Evolutionary conservation across 192 early-diverging fungal species (phyloP).

Genomic region (Coemansia sp.): DNA sequence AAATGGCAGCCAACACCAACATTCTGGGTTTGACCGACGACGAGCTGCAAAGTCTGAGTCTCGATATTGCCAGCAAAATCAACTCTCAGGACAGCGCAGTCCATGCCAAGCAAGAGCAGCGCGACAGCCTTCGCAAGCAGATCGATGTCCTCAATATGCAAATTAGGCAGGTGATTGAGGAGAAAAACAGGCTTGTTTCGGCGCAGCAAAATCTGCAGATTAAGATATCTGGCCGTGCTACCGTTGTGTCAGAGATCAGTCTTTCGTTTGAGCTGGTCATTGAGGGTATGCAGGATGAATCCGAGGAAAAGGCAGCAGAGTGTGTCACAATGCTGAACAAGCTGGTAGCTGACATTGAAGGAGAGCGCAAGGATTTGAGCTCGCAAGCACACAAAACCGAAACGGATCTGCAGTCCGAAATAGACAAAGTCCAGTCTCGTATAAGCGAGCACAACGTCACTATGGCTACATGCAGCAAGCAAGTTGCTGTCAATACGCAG

Average conservation of each 20-base stretch:
- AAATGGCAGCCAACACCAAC: conserved; percentile 49
- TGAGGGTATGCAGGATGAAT: conserved; percentile 8
- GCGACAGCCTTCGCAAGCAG: conserved; percentile 19
- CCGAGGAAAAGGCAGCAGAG: conserved; percentile 18
- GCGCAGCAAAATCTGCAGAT: conserved; percentile 38
- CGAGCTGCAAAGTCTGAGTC: conserved; percentile 61
- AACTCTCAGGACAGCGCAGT: conserved; percentile 43
- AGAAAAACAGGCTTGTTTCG: conserved; percentile 23
- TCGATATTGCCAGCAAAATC: conserved; percentile 36
- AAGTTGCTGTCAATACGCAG: conserved; percentile 13
- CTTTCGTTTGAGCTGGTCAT: conserved; percentile 1
- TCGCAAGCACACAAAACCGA: conserved; percentile 16
- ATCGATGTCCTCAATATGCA: not conserved
- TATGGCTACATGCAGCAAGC: conserved; percentile 21
- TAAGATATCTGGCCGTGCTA: conserved; percentile 23
- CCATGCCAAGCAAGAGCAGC: conserved; percentile 22
- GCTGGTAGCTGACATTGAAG: conserved; percentile 52
- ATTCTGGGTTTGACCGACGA: conserved; percentile 56
- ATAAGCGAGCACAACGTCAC: conserved; percentile 31
- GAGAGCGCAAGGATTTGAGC: conserved; percentile 41
- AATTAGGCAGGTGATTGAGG: conserved; percentile 1
- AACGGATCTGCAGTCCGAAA: conserved; percentile 28
- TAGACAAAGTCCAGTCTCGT: conserved; percentile 32
- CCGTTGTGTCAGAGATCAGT: conserved; percentile 25
- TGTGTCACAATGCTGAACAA: conserved; percentile 19